A percentile compares a stretch with the other conserved stretches of the same genome.
Conservation (phyloP, 805 yeast genomes). For the Priceomyces castillae region DNA sequence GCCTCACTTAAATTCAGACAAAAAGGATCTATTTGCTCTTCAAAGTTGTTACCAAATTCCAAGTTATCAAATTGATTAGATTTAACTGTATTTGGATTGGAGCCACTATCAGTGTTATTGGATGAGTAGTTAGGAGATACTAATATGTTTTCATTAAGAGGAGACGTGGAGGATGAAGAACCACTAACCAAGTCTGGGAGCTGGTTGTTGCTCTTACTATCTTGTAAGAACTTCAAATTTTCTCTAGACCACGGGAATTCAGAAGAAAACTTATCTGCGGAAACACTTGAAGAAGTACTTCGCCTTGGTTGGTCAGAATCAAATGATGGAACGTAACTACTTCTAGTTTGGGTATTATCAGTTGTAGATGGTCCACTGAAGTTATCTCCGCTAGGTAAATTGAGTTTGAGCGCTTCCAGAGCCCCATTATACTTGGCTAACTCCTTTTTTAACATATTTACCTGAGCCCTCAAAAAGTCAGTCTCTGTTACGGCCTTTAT, state of each 20-base stretch:
- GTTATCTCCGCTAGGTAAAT: constrained; percentile 19
- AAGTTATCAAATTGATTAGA: constrained; percentile 13
- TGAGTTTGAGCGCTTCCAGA: constrained; percentile 27
- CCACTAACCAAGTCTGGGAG: constrained; percentile 39
- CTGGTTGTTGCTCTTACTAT: constrained; percentile 3
- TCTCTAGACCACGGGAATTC: constrained; percentile 53
- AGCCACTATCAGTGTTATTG: constrained; percentile 6
- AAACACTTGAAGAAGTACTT: constrained; percentile 3
- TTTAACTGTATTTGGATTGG: constrained; percentile 15
- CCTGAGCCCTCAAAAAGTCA: constrained; percentile 72
- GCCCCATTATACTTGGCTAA: constrained; percentile 55
- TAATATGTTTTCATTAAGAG: constrained; percentile 35
- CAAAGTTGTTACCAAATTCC: constrained; percentile 37
- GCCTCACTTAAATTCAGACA: constrained; percentile 76
- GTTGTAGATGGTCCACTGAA: constrained; percentile 28
- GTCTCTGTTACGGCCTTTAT: constrained; percentile 67
- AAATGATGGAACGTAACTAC: constrained; percentile 16
- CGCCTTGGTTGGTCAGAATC: constrained; percentile 6
- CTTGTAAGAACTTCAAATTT: constrained; percentile 10
- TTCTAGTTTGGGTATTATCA: constrained; percentile 12
- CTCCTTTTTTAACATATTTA: constrained; percentile 69
- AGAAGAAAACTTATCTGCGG: constrained; percentile 35
- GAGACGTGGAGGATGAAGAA: constrained; percentile 36
- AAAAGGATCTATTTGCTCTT: constrained; percentile 70
- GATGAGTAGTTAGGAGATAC: constrained; percentile 32